These are phyloP conservation scores for Dryadomyces quercus-mongolicae DNA, from an alignment of 2,329 filamentous ascomycete genomes.

Conservation along the genomic window DNA sequence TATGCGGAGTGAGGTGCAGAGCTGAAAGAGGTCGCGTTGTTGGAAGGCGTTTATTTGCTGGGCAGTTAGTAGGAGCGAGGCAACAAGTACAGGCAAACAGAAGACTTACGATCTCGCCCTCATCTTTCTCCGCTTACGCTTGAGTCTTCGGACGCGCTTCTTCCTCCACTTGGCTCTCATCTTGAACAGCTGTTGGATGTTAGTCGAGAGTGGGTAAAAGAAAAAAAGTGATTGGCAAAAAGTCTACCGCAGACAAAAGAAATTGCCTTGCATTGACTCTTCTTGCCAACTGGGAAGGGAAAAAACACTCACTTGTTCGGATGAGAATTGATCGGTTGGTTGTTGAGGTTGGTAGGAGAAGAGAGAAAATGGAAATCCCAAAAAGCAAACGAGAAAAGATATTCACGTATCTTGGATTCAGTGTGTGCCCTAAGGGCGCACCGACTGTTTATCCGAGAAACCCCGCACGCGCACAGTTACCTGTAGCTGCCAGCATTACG, in stretches of 20 bases:
- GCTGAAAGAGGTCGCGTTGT: slow-evolving; percentile 2
- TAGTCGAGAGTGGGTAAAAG: neutral
- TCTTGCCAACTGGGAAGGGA: neutral
- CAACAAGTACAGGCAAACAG: neutral
- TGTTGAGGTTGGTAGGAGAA: slow-evolving; percentile 21
- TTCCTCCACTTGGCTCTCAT: slow-evolving; percentile 99
- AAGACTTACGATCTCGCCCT: slow-evolving; percentile 80
- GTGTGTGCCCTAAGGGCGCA: slow-evolving; percentile 13
- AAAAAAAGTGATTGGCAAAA: neutral
- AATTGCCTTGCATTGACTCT: neutral
- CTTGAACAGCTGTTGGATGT: slow-evolving; percentile 34
- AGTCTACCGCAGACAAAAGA: neutral
- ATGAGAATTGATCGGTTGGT: slow-evolving; percentile 30
- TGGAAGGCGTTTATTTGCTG: slow-evolving; percentile 7
- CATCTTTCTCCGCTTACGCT: slow-evolving; percentile 99
- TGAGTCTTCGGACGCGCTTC: slow-evolving; percentile 98
- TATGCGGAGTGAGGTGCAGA: slow-evolving; percentile 4
- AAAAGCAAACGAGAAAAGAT: slow-evolving; percentile 5
- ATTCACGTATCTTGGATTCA: slow-evolving; percentile 2
- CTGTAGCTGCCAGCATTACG: too few relatives aligned
- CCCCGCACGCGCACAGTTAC: slow-evolving; percentile 1
- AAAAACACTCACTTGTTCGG: slow-evolving; percentile 21
- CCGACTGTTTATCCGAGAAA: slow-evolving; percentile 10
- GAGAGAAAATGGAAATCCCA: slow-evolving; percentile 4
- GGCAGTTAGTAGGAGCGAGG: neutral